Evolutionary conservation across 2,329 filamentous ascomycete genomes (phyloP), one percentile per base, ranked within the genome.

Genomic region (Aspergillus clavatus): DNA sequence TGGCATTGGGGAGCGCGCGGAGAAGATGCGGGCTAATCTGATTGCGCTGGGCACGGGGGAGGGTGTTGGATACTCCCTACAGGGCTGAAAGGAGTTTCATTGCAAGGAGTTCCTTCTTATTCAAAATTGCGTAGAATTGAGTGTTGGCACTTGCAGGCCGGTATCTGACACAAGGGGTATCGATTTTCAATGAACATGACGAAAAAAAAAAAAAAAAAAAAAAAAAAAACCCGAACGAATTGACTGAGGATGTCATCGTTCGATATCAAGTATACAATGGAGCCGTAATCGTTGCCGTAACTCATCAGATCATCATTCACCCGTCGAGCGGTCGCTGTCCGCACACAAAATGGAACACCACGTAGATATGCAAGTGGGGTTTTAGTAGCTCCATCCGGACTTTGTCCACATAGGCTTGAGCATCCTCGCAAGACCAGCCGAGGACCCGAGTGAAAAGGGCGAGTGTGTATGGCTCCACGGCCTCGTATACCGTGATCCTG

Each of bases 41-140:
- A 59, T 73, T 44, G 67, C 66, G 4, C 73, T 73, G 70, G 71
- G 71, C 10, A 68, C 58, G 22, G 71, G 71, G 1, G 68, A 72
- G 48, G 67, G 66, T 2, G 60, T 72, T 48, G 71, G 71, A 7
- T 74, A 61, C 56, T 72, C 69, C 5, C 54, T 72, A 43, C 61
- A 71, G 40, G 69, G 69, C 3, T 72, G 50, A 46, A 28, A 27
- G 10, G 8, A 22, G 18, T 29, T 4, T 4, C 6, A n/a, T n/a
- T n/a, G n/a, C n/a, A n/a, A n/a, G n/a, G n/a, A n/a, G n/a, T n/a
- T n/a, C n/a, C n/a, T n/a, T n/a, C n/a, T n/a, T n/a, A n/a, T n/a
- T n/a, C n/a, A n/a, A n/a, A n/a, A n/a, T n/a, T n/a, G n/a, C n/a
- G n/a, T n/a, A n/a, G n/a, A n/a, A n/a, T n/a, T n/a, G n/a, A n/a